These are phyloP conservation scores for Aspergillus ostianus DNA, from an alignment of 495 filamentous ascomycete genomes.

Conservation along the genomic window DNA sequence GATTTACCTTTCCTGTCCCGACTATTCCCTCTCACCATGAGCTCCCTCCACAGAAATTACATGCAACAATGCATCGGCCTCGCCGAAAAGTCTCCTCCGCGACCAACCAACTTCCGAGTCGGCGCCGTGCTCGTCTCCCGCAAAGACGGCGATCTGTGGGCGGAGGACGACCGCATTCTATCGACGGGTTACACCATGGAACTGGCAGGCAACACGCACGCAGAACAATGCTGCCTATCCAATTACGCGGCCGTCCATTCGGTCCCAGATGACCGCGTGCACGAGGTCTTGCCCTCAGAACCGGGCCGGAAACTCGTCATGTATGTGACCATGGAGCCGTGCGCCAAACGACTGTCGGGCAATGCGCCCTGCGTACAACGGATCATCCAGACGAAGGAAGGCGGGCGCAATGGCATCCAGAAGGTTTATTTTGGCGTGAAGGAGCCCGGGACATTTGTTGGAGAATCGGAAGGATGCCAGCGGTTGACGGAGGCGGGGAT, in stretches of 20 bases:
- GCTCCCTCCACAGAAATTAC: slow-evolving; percentile 56
- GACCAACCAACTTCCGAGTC: slow-evolving; percentile 89
- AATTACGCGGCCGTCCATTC: slow-evolving; percentile 61
- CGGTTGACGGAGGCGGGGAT: slow-evolving; percentile 75
- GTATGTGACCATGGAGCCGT: slow-evolving; percentile 96
- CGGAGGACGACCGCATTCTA: slow-evolving; percentile 58
- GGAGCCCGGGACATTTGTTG: slow-evolving; percentile 88
- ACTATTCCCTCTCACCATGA: slow-evolving; percentile 6
- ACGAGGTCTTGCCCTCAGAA: slow-evolving; percentile 50
- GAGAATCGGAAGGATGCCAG: slow-evolving; percentile 68
- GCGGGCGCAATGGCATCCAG: slow-evolving; percentile 53
- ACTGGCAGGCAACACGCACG: slow-evolving; percentile 89
- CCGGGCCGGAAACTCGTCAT: slow-evolving; percentile 52
- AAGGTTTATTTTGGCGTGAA: slow-evolving; percentile 84
- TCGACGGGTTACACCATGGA: slow-evolving; percentile 90
- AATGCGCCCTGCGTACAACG: slow-evolving; percentile 81
- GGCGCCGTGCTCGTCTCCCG: slow-evolving; percentile 76
- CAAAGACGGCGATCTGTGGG: slow-evolving; percentile 28
- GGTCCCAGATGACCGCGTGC: slow-evolving; percentile 55
- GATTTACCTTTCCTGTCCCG: too few relatives aligned
- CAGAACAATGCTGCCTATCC: slow-evolving; percentile 84
- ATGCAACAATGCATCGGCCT: slow-evolving; percentile 71
- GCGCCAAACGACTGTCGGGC: slow-evolving; percentile 74
- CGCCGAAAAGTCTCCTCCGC: slow-evolving; percentile 74
- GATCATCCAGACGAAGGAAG: slow-evolving; percentile 58